Evolutionary conservation across 2,329 filamentous ascomycete species (phyloP).

Genomic region (Lizonia empirigonia): DNA sequence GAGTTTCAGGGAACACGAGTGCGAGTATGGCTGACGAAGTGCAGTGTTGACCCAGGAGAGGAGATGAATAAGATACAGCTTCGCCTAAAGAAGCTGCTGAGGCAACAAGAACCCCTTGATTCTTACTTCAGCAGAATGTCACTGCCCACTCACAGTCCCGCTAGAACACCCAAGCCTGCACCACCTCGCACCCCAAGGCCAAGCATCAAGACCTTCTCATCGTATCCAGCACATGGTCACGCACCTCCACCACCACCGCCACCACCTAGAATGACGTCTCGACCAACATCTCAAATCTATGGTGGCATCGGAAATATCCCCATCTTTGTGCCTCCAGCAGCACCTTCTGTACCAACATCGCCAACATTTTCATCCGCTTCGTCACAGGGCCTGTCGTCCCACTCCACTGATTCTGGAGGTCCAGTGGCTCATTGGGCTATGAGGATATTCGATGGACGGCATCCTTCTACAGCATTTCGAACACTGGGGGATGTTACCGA

Average conservation of each 20-base stretch:
- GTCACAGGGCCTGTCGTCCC: constrained; percentile 48
- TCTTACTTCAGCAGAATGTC: constrained; percentile 42
- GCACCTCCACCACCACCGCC: constrained; percentile 20
- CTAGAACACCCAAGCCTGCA: constrained; percentile 37
- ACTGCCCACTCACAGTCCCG: constrained; percentile 30
- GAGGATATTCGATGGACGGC: constrained; percentile 51
- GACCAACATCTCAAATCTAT: constrained; percentile 21
- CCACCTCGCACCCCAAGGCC: constrained; percentile 36
- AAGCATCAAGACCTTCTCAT: constrained; percentile 34
- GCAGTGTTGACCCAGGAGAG: constrained; percentile 37
- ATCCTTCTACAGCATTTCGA: constrained; percentile 47
- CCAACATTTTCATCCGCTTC: constrained; percentile 53
- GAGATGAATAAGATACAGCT: constrained; percentile 37
- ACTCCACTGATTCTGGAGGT: constrained; percentile 42
- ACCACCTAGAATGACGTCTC: constrained; percentile 10
- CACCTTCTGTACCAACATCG: constrained; percentile 49
- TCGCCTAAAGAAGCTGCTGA: constrained; percentile 40
- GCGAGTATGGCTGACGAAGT: constrained; percentile 20
- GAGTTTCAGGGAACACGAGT: constrained; percentile 22
- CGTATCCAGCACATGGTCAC: constrained; percentile 33
- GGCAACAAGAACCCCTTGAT: constrained; percentile 44
- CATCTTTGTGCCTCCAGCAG: constrained; percentile 40
- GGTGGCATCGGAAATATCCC: constrained; percentile 40
- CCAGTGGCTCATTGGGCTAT: constrained; percentile 51
- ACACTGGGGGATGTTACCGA: constrained; percentile 40